These are phyloP conservation scores for Aquilaria yunnanensis DNA, from an alignment of 345 rosid species.

Conservation along the genomic window DNA sequence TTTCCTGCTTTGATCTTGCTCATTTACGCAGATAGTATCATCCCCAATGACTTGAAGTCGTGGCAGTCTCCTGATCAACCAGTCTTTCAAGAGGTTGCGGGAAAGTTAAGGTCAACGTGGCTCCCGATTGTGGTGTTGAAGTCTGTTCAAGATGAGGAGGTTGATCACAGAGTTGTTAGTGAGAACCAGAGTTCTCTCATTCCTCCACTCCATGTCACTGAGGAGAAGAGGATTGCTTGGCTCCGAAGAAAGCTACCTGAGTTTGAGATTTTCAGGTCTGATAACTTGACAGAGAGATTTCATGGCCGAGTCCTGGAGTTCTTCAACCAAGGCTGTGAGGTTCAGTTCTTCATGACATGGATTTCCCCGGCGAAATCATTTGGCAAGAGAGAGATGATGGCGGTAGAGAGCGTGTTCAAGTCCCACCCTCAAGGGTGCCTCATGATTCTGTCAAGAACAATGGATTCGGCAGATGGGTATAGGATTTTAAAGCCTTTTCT, in stretches of 20 bases:
- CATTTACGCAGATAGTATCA: constrained; percentile 27
- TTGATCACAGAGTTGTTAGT: constrained; percentile 1
- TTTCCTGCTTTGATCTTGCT: constrained; percentile 31
- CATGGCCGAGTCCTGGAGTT: constrained; percentile 44
- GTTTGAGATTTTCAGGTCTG: constrained; percentile 46
- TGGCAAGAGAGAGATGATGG: constrained; percentile 47
- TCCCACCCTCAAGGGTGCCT: constrained; percentile 60
- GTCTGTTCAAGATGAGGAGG: constrained; percentile 24
- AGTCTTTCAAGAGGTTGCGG: background rate
- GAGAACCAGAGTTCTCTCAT: constrained; percentile 19
- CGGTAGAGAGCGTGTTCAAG: constrained; percentile 57
- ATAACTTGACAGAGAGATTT: constrained; percentile 35
- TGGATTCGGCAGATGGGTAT: constrained; percentile 53
- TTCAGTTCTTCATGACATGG: constrained; percentile 83
- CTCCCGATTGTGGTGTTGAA: constrained; percentile 11
- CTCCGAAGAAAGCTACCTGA: constrained; percentile 34
- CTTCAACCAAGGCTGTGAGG: constrained; percentile 40
- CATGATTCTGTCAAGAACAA: constrained; percentile 53
- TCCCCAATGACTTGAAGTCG: constrained; percentile 19
- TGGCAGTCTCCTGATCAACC: constrained; percentile 3
- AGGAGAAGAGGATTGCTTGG: constrained; percentile 43
- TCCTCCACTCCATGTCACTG: constrained; percentile 40
- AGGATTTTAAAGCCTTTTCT: constrained; percentile 46
- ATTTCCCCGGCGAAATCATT: constrained; percentile 49
- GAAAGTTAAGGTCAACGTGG: background rate